Evolutionary conservation across 805 yeast species (phyloP).

Genomic region (Yarrowia sp.): DNA sequence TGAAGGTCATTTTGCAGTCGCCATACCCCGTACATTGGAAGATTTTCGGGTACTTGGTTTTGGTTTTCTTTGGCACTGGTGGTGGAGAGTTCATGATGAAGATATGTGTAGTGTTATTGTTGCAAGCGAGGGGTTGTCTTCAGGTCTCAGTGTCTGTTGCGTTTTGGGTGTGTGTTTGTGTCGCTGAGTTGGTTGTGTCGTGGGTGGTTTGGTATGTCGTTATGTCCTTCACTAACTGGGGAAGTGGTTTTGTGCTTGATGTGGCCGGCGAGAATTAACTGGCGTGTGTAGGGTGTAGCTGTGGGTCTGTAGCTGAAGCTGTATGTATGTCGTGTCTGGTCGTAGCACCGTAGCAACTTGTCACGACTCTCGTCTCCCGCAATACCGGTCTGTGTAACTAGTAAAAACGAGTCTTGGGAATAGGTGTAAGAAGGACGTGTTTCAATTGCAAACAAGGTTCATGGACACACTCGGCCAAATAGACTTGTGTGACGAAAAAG

Average conservation of each 20-base stretch:
- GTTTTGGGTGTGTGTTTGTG: not conserved
- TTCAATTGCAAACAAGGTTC: slow-evolving; percentile 24
- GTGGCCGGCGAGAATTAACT: not conserved
- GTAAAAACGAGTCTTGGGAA: not conserved
- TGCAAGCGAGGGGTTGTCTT: too few relatives aligned
- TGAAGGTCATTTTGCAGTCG: slow-evolving; percentile 83
- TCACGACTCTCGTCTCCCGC: slow-evolving; percentile 11
- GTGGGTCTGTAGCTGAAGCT: not conserved
- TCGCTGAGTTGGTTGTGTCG: not conserved
- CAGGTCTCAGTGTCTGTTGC: too few relatives aligned
- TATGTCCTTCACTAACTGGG: not conserved
- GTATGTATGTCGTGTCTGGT: not conserved
- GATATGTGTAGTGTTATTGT: too few relatives aligned
- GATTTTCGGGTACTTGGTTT: slow-evolving; percentile 44
- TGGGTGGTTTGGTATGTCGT: not conserved
- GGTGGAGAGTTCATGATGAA: slow-evolving; percentile 17
- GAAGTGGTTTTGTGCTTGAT: not conserved
- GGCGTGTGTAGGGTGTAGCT: not conserved
- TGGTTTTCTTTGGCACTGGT: slow-evolving; percentile 29
- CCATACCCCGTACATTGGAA: slow-evolving; percentile 85
- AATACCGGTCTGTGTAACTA: slow-evolving; percentile 12
- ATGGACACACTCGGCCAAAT: slow-evolving; percentile 21
- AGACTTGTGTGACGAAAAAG: slow-evolving; percentile 12
- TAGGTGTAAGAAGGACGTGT: slow-evolving; percentile 21
- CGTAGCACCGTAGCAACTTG: not conserved